A percentile compares a stretch with the other conserved stretches of the same genome.
phyloP scores from a whole-genome alignment of 192 early-diverging fungal species.

The Backusella luteola region DNA sequence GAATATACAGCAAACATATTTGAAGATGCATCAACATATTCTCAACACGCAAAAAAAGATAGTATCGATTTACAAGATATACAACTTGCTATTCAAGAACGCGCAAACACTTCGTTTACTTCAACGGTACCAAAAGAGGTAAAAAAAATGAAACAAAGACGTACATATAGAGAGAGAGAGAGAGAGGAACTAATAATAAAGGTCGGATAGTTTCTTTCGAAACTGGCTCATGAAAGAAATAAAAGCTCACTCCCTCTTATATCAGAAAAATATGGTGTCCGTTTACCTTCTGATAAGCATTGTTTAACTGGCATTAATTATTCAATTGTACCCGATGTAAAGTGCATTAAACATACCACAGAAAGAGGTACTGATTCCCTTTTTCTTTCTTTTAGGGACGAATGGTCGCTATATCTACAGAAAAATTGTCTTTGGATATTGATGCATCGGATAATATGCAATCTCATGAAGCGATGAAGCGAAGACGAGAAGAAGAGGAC shows the following conservation, averaged over 20 bases:
- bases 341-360: not conserved
- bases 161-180: not conserved
- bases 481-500: constrained; percentile 25
- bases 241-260: constrained; percentile 71
- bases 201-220: constrained; percentile 57
- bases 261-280: constrained; percentile 74
- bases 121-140: constrained; percentile 85
- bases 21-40: constrained; percentile 85
- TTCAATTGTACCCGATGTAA: constrained; percentile 66
- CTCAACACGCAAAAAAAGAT: constrained; percentile 83
- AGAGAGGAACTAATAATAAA: not conserved
- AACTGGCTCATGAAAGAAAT: constrained; percentile 76
- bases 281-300: constrained; percentile 72
- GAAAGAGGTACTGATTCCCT: not conserved
- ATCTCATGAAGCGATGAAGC: not conserved
- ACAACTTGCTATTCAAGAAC: constrained; percentile 86
- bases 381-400: not conserved
- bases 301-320: constrained; percentile 77
- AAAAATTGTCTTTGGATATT: constrained; percentile 1
- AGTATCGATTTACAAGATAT: constrained; percentile 84
- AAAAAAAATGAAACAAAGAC: not conserved
- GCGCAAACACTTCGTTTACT: constrained; percentile 88
- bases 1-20: constrained; percentile 90
- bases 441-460: not conserved
- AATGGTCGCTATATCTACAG: constrained; percentile 4